Base-by-base conservation (phyloP, 371 early-diverging fungal genomes). In the Mortierella sp. region DNA sequence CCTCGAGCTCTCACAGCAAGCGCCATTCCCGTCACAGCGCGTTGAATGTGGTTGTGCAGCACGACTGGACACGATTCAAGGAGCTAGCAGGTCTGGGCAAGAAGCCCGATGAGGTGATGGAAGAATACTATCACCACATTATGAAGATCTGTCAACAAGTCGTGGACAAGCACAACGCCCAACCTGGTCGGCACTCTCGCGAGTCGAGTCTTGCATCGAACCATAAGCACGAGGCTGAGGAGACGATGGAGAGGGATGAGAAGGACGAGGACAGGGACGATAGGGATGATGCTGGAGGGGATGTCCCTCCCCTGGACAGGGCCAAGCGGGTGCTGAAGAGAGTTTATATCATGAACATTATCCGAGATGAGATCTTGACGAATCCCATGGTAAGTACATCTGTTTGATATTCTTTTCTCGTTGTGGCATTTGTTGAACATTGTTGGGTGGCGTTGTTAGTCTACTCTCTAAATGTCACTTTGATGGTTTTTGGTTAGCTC, bases 291-390 rank as follows among this genome's bases (percentile, higher is more conserved):
- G 72, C 72, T 21, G 78, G 70, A 30, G 85, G 84, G 46, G 83
- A 81, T 59, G 79, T 78, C 6, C 82, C 92, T 11, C 90, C 90
- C 28, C 80, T 86, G 56, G 92, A 93, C 43, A 86, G 86, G 43
- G 92, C 93, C 24, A 86, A 89, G 58, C 88, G 90, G 70, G 73
- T 93, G 5, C 52, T 93, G n/a, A 92, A 89, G 60, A 85, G 93
- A 24, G 83, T 94, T 15, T 89, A 83, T 17, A 82, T 88, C 50
- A 87, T 95, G 88, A 85, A 88, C 30, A 82, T 70, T 4, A 82
- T 93, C n/a, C 84, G 95, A 37, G 87, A 87, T 59, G 79, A 87
- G 12, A 50, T 93, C 24, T 62, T 94, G 44, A 72, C 80, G 0
- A 72, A 86, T 54, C 87, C 88, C 14, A 76, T 54, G 59, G 72